Conservation (phyloP, 768 basidiomycete genomes). For the Leccinum subgranulosum region DNA sequence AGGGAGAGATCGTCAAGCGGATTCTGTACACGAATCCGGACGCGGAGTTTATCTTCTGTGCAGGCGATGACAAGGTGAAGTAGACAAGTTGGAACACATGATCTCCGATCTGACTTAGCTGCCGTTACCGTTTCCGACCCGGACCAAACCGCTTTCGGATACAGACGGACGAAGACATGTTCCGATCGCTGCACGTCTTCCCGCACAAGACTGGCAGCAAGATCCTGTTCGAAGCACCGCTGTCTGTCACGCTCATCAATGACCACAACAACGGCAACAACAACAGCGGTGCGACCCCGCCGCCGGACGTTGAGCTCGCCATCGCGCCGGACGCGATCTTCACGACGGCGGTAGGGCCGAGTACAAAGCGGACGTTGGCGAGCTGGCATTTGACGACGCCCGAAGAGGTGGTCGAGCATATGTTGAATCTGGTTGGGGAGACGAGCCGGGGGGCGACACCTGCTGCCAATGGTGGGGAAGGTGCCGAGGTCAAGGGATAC, state of each 20-base stretch:
- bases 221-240: conserved; percentile 53
- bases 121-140: background rate
- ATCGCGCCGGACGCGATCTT: conserved; percentile 73
- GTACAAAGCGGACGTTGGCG: conserved; percentile 85
- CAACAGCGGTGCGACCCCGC: conserved; percentile 21
- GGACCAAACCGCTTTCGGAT: background rate
- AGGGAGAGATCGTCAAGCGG: conserved; percentile 95
- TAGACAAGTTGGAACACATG: background rate
- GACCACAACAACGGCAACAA: conserved; percentile 10
- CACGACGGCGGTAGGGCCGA: conserved; percentile 91
- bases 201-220: conserved; percentile 36
- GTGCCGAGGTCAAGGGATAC: conserved; percentile 17
- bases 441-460: background rate
- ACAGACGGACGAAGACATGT: conserved; percentile 99
- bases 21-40: conserved; percentile 92
- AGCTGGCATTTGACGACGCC: conserved; percentile 91
- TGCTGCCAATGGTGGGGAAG: background rate
- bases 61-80: conserved; percentile 91
- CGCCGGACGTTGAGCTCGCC: conserved; percentile 55
- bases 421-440: conserved; percentile 59
- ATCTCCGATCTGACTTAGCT: background rate
- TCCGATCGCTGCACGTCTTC: conserved; percentile 80
- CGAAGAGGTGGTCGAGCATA: conserved; percentile 78
- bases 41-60: conserved; percentile 94
- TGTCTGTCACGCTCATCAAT: conserved; percentile 43